phyloP scores from a whole-genome alignment of 257 asterid species.

The Knoxia roxburghii region DNA sequence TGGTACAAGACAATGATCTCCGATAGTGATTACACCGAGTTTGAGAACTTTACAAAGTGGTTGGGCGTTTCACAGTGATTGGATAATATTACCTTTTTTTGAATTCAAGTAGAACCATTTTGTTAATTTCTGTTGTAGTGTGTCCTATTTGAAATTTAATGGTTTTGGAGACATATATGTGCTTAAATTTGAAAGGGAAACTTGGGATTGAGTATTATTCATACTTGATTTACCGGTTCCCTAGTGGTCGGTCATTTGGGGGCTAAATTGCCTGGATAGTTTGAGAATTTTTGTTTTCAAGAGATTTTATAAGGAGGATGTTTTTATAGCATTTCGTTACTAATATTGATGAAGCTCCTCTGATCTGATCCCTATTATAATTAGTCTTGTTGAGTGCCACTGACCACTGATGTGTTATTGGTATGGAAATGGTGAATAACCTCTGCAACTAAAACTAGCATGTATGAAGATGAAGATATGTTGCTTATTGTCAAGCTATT shows the following conservation, averaged over 20 bases:
- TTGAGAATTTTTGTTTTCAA: constrained; percentile 21
- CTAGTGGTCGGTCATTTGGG: constrained; percentile 11
- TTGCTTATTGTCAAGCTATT: too few relatives aligned
- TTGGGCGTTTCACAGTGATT: constrained; percentile 65
- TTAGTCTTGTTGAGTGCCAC: too few relatives aligned
- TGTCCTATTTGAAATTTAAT: neutral
- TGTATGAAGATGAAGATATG: too few relatives aligned
- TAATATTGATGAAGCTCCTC: neutral
- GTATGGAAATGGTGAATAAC: too few relatives aligned
- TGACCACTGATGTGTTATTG: too few relatives aligned
- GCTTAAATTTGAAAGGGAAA: constrained; percentile 14
- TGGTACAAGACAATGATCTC: constrained; percentile 95
- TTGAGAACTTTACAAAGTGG: constrained; percentile 85
- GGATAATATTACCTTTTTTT: neutral
- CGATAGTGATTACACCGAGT: constrained; percentile 73
- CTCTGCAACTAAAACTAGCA: too few relatives aligned
- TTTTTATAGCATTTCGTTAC: constrained; percentile 13
- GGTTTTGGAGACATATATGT: constrained; percentile 15
- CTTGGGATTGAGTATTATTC: neutral
- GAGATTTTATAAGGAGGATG: constrained; percentile 9
- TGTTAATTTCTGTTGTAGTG: constrained; percentile 12
- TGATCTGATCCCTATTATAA: neutral
- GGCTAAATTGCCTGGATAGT: constrained; percentile 9
- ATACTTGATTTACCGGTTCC: neutral
- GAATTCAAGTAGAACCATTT: constrained; percentile 14